These are phyloP conservation scores for Mastigamoeba balamuthi DNA, from an alignment of 78 protist genomes.

Conservation along the genomic window DNA sequence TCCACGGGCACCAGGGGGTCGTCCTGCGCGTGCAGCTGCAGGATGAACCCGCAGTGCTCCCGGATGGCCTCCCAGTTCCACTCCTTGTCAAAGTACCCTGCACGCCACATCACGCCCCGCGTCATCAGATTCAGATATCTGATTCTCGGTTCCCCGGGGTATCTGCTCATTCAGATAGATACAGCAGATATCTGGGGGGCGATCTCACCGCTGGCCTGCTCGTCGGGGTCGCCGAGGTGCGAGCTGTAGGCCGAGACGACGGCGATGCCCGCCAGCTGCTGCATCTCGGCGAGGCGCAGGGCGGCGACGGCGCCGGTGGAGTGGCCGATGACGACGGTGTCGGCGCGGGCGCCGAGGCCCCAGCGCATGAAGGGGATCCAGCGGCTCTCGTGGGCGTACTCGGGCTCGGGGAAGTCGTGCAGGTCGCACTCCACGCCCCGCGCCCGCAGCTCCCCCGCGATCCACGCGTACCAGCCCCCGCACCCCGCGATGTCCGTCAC, in stretches of 20 bases:
- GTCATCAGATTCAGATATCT: no score
- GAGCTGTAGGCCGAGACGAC: slow-evolving; percentile 18
- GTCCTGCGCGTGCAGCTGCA: slow-evolving; percentile 6
- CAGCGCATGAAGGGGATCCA: slow-evolving; percentile 12
- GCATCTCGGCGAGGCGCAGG: slow-evolving; percentile 12
- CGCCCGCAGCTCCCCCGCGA: no score
- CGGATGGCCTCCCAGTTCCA: slow-evolving; percentile 1
- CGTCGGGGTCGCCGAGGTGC: slow-evolving; percentile 9
- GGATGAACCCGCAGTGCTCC: slow-evolving; percentile 1
- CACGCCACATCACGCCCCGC: no score
- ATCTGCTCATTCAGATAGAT: no score
- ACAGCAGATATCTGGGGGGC: no score
- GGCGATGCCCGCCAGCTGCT: neutral
- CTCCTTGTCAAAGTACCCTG: slow-evolving; percentile 15
- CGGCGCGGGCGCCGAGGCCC: neutral
- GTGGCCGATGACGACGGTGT: slow-evolving; percentile 19
- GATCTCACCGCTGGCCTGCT: no score
- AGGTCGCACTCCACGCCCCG: no score
- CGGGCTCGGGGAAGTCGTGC: neutral
- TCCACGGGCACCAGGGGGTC: slow-evolving; percentile 10
- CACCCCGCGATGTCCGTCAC: no score
- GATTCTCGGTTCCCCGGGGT: no score
- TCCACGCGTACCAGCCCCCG: no score
- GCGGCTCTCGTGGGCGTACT: neutral
- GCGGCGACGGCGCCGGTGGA: slow-evolving; percentile 19